Conservation (phyloP, 2,329 filamentous ascomycete genomes). For the Annulohypoxylon truncatum region DNA sequence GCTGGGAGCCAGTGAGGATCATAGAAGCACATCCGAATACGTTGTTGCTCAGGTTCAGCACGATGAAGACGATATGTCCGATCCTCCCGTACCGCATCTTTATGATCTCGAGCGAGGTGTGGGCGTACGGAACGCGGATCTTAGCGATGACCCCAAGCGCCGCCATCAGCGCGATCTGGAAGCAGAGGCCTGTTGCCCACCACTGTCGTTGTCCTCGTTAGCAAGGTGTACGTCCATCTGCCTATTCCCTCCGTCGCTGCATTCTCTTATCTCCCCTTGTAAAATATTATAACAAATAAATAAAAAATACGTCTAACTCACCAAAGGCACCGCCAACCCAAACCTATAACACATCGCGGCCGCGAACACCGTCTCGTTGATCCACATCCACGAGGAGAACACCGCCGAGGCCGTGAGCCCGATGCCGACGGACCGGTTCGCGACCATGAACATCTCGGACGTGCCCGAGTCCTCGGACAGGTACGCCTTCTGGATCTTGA, state of each 20-base stretch:
- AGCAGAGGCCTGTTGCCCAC: slow-evolving; percentile 50
- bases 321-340: slow-evolving; percentile 38
- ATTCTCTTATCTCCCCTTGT: slow-evolving; percentile 9
- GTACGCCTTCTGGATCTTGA: slow-evolving; percentile 58
- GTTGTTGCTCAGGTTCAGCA: slow-evolving; percentile 57
- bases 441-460: slow-evolving; percentile 59
- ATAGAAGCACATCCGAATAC: slow-evolving; percentile 59
- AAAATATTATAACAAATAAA: too few relatives aligned
- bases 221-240: not conserved
- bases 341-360: slow-evolving; percentile 44
- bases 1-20: slow-evolving; percentile 58
- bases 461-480: slow-evolving; percentile 56
- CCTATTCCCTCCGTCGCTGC: slow-evolving; percentile 21
- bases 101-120: slow-evolving; percentile 63
- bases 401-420: slow-evolving; percentile 49
- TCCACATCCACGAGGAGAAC: slow-evolving; percentile 56
- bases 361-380: slow-evolving; percentile 56
- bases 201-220: slow-evolving; percentile 37
- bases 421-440: slow-evolving; percentile 49
- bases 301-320: not conserved
- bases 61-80: slow-evolving; percentile 55
- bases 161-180: slow-evolving; percentile 63
- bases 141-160: slow-evolving; percentile 61
- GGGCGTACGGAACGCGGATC: slow-evolving; percentile 61
- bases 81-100: slow-evolving; percentile 59